Conservation (phyloP, 371 early-diverging fungal species). For the Polyrhizophydium stewartii region DNA sequence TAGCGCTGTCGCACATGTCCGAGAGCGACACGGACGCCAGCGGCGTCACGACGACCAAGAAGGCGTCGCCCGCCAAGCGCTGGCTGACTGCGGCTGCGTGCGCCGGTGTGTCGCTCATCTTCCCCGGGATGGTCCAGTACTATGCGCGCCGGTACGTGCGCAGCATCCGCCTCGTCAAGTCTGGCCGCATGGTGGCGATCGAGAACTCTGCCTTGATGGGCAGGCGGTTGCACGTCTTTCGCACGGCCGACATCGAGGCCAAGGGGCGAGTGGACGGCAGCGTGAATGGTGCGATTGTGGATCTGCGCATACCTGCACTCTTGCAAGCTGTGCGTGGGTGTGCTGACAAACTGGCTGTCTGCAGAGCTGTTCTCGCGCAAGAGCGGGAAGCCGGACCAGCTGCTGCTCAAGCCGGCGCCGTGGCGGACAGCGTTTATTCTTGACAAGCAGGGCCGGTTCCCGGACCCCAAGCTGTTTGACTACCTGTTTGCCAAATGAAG, state of each 20-base stretch:
- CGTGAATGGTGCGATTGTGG: not conserved
- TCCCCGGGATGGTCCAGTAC: slow-evolving; percentile 8
- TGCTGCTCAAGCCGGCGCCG: slow-evolving; percentile 4
- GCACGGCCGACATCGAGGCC: not conserved
- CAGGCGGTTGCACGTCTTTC: not conserved
- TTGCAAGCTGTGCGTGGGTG: too few species aligned
- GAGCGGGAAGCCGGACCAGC: not conserved
- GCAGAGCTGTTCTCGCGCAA: too few species aligned
- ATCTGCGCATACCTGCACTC: too few species aligned
- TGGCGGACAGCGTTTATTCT: slow-evolving; percentile 7
- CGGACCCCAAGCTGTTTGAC: slow-evolving; percentile 11
- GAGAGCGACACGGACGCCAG: slow-evolving; percentile 3
- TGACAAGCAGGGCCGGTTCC: slow-evolving; percentile 5
- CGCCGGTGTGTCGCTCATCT: not conserved
- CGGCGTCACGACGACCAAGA: not conserved
- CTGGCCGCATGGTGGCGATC: slow-evolving; percentile 8
- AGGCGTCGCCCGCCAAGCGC: not conserved
- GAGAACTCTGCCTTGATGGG: slow-evolving; percentile 7
- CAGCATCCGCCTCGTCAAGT: not conserved
- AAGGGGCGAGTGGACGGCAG: not conserved
- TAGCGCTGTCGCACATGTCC: slow-evolving; percentile 8
- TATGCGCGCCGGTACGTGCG: slow-evolving; percentile 1
- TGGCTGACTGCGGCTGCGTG: not conserved
- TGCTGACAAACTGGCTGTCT: too few species aligned
- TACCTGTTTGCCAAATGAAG: slow-evolving; percentile 1